phyloP scores from a whole-genome alignment of 1,284 basidiomycete genomes.

The Sparassis latifolia region DNA sequence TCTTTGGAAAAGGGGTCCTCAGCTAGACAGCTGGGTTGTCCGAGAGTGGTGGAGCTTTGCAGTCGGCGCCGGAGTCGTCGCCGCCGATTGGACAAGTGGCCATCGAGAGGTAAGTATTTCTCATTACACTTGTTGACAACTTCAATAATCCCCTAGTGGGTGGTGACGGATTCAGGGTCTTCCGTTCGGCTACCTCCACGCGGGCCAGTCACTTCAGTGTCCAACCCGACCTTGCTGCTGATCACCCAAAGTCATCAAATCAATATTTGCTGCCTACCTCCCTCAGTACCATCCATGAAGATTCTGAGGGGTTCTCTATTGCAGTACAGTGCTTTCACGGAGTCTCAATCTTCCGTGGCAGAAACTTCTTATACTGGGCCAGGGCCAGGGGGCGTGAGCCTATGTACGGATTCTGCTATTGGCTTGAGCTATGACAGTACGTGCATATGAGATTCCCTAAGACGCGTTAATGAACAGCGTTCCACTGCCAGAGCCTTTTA shows the following conservation, averaged over 20 bases:
- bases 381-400: conserved; percentile 35
- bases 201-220: conserved; percentile 20
- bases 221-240: conserved; percentile 22
- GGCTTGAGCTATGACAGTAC: conserved; percentile 60
- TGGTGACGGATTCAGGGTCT: conserved; percentile 20
- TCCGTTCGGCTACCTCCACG: conserved; percentile 25
- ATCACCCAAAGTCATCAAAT: conserved; percentile 27
- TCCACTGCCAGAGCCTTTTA: conserved; percentile 40
- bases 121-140: neutral
- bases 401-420: conserved; percentile 57
- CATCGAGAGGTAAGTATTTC: conserved; percentile 48
- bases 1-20: conserved; percentile 52
- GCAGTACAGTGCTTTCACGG: conserved; percentile 6
- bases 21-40: conserved; percentile 56
- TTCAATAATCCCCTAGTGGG: conserved; percentile 20
- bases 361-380: conserved; percentile 30
- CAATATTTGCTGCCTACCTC: conserved; percentile 20
- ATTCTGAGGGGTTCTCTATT: conserved; percentile 18
- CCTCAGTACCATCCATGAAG: conserved; percentile 13
- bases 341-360: conserved; percentile 16
- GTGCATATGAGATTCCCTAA: neutral
- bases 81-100: conserved; percentile 53
- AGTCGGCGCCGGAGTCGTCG: conserved; percentile 49
- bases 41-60: conserved; percentile 51
- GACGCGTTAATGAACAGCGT: neutral